Percentiles rank a stretch among this genome's conserved stretches.
phyloP scores from a whole-genome alignment of 2,329 filamentous ascomycete genomes.

The Colletotrichum destructivum region DNA sequence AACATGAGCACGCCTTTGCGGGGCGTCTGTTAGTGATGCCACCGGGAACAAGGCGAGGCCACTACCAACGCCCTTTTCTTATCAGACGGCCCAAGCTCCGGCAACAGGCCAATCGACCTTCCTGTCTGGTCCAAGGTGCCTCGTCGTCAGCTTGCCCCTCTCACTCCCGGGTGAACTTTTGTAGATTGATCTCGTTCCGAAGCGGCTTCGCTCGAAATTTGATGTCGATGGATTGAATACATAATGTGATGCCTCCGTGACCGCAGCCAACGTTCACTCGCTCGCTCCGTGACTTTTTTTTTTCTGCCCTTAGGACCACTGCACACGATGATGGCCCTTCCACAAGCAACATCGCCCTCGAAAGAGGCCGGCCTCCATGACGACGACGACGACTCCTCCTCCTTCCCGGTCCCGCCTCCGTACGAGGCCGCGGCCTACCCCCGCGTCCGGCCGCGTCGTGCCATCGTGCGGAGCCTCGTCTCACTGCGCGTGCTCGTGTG shows the following conservation, averaged over 20 bases:
- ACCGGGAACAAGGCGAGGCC: too few species aligned
- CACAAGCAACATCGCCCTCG: not conserved
- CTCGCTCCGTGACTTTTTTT: not conserved
- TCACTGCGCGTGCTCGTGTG: constrained; percentile 29
- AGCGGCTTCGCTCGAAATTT: too few species aligned
- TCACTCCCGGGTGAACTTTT: not conserved
- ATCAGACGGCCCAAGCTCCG: constrained; percentile 20
- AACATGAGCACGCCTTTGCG: not conserved
- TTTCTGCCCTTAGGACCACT: not conserved
- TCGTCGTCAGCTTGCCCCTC: constrained; percentile 11
- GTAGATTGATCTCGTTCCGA: not conserved
- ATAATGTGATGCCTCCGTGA: constrained; percentile 15
- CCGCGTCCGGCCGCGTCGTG: constrained; percentile 30
- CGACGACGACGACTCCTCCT: constrained; percentile 1
- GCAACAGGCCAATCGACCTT: constrained; percentile 29
- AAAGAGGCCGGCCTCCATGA: constrained; percentile 25
- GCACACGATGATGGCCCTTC: constrained; percentile 20
- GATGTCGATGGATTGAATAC: constrained; percentile 16
- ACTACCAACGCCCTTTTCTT: constrained; percentile 4
- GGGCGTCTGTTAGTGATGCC: not conserved
- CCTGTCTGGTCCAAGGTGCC: constrained; percentile 24
- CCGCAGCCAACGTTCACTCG: too few species aligned
- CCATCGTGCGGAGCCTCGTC: constrained; percentile 23
- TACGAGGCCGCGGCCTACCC: constrained; percentile 40
- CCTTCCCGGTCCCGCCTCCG: constrained; percentile 35